Evolutionary conservation across 176 grass and related monocot genomes (phyloP).

Genomic region (sorghum (Sorghum bicolor)): Sorghum_bicolor_NCBIv3 NC_012879.2:60111001-60111500

Average conservation of each 20-base stretch:
- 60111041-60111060: conserved; percentile 90
- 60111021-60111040: conserved; percentile 99
- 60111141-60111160: conserved; percentile 26
- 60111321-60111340: not conserved
- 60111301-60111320: not conserved
- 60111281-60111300: too few species aligned
- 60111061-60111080: conserved; percentile 79
- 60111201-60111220: not conserved
- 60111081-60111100: conserved; percentile 99
- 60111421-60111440: too few species aligned
- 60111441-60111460: too few species aligned
- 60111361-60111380: not conserved
- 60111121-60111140: conserved; percentile 98
- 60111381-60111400: not conserved
- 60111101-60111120: conserved; percentile 99
- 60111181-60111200: not conserved
- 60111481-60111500: not conserved
- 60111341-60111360: not conserved
- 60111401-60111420: too few species aligned
- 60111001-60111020: conserved; percentile 90
- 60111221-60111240: not conserved
- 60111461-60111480: not conserved
- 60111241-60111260: not conserved
- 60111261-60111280: not conserved
- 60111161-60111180: not conserved